Conservation (phyloP, 2,329 filamentous ascomycete genomes). For the Penicillium sumatraense region DNA sequence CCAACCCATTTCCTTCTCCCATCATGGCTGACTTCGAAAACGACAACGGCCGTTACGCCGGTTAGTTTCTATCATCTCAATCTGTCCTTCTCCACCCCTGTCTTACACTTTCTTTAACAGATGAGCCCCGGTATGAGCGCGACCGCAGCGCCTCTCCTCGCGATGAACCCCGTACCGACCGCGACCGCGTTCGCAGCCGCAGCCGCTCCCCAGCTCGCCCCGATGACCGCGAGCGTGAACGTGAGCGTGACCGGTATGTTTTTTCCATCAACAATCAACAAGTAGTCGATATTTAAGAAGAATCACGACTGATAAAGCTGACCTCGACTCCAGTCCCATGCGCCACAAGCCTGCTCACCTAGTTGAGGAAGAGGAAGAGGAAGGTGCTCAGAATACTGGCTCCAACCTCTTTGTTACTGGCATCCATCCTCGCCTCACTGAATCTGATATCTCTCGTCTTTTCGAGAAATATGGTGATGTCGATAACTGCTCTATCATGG, state of each 20-base stretch:
- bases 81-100: not conserved
- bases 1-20: slow-evolving; percentile 27
- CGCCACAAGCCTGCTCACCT: slow-evolving; percentile 17
- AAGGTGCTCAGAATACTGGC: slow-evolving; percentile 85
- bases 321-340: not conserved
- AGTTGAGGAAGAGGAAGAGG: slow-evolving; percentile 66
- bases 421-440: slow-evolving; percentile 89
- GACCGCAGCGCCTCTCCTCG: slow-evolving; percentile 70
- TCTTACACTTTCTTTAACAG: slow-evolving; percentile 29
- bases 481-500: slow-evolving; percentile 99
- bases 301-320: not conserved
- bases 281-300: not conserved
- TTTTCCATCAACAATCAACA: not conserved
- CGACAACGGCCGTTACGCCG: slow-evolving; percentile 68
- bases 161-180: slow-evolving; percentile 57
- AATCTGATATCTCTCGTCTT: slow-evolving; percentile 88
- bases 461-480: slow-evolving; percentile 99
- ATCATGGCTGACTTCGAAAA: slow-evolving; percentile 66
- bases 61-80: slow-evolving; percentile 48
- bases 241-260: slow-evolving; percentile 1
- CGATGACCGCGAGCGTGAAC: slow-evolving; percentile 37
- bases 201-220: slow-evolving; percentile 66
- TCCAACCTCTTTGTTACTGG: slow-evolving; percentile 99
- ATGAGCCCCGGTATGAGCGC: slow-evolving; percentile 68
- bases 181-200: slow-evolving; percentile 65